These are phyloP conservation scores for Mycosarcoma mackinlayi DNA, from an alignment of 1,284 basidiomycete genomes.

Conservation along the genomic window DNA sequence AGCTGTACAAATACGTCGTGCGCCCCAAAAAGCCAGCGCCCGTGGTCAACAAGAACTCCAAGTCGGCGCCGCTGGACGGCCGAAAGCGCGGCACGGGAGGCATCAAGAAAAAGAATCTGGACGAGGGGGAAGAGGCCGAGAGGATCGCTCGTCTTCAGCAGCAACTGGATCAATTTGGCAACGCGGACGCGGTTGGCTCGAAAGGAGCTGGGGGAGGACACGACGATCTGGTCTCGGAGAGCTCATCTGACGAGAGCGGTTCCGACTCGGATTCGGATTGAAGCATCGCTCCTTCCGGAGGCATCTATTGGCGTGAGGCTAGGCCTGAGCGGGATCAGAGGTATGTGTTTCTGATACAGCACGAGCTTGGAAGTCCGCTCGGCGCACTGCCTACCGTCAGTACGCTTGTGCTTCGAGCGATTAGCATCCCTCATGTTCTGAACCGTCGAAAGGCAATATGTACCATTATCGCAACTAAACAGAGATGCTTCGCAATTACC, in stretches of 20 bases:
- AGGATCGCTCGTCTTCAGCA: slow-evolving; percentile 64
- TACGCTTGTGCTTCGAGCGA: too few relatives aligned
- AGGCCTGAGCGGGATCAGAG: neutral
- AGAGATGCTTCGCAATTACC: too few relatives aligned
- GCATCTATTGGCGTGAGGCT: neutral
- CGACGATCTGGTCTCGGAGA: slow-evolving; percentile 66
- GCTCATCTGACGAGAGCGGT: slow-evolving; percentile 57
- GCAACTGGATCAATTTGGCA: slow-evolving; percentile 66
- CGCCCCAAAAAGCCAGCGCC: slow-evolving; percentile 61
- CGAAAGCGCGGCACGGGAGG: slow-evolving; percentile 66
- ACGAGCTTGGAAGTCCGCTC: too few relatives aligned
- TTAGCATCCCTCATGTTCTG: too few relatives aligned
- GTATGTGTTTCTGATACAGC: too few relatives aligned
- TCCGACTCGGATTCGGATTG: slow-evolving; percentile 51
- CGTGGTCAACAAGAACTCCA: slow-evolving; percentile 43
- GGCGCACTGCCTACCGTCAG: too few relatives aligned
- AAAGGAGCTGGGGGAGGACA: slow-evolving; percentile 51
- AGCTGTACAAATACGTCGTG: slow-evolving; percentile 67
- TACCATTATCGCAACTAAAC: too few relatives aligned
- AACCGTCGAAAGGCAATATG: too few relatives aligned
- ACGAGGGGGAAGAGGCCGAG: slow-evolving; percentile 66
- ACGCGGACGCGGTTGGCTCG: slow-evolving; percentile 33
- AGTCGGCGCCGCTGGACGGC: slow-evolving; percentile 60
- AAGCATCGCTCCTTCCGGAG: neutral
- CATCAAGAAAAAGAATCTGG: slow-evolving; percentile 67